Percentiles rank a stretch among this genome's conserved stretches.
These are phyloP conservation scores for Botrytis aclada DNA, from an alignment of 2,329 filamentous ascomycete genomes.

Conservation along the genomic window DNA sequence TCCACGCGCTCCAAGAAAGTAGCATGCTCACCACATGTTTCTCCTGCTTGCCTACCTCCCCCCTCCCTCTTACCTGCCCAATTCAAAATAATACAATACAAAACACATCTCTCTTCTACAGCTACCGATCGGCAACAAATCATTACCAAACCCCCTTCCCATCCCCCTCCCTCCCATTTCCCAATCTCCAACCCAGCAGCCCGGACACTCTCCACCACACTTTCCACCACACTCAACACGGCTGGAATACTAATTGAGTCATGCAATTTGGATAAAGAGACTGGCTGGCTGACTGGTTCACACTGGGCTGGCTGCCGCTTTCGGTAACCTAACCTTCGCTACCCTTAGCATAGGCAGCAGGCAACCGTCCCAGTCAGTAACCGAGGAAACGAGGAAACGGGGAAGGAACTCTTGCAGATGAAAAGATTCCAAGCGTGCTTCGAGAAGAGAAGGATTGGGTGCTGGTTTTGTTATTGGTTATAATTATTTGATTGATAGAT, in stretches of 20 bases:
- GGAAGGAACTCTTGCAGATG: neutral
- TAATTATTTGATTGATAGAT: neutral
- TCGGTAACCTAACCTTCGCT: too few relatives aligned
- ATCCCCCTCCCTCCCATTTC: too few relatives aligned
- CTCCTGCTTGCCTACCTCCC: too few relatives aligned
- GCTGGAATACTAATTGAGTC: neutral
- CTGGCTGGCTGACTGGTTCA: neutral
- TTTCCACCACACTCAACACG: neutral
- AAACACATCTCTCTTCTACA: neutral
- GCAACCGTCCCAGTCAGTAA: neutral
- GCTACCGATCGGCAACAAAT: neutral
- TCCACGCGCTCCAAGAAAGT: neutral
- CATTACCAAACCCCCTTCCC: too few relatives aligned
- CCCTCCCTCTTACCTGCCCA: neutral
- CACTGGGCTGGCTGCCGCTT: neutral
- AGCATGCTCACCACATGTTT: neutral
- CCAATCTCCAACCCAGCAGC: neutral
- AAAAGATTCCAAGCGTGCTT: neutral
- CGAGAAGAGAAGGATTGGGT: neutral
- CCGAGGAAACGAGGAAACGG: neutral
- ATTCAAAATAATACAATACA: neutral
- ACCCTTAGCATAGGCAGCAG: slow-evolving; percentile 7
- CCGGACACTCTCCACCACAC: neutral
- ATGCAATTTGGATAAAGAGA: neutral
- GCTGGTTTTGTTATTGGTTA: too few relatives aligned